phyloP scores from a whole-genome alignment of 2,329 filamentous ascomycete species.

The Hypomyces perniciosus region DNA sequence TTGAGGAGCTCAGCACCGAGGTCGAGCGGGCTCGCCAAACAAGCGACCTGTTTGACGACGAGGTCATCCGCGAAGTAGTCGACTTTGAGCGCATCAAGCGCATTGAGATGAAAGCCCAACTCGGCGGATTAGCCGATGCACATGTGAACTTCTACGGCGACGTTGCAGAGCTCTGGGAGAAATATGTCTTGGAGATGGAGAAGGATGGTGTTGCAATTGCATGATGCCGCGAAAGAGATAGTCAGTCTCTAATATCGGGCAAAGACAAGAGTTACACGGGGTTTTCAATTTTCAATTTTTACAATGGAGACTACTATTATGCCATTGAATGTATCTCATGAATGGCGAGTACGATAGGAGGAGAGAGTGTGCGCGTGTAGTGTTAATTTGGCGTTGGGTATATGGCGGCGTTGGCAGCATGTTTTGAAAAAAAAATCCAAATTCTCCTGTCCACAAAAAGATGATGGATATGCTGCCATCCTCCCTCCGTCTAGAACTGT shows the following conservation, averaged over 20 bases:
- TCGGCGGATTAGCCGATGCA: slow-evolving; percentile 75
- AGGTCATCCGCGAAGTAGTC: slow-evolving; percentile 84
- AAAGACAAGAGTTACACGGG: background rate
- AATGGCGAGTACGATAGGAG: too few relatives aligned
- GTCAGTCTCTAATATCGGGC: background rate
- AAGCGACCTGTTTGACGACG: slow-evolving; percentile 90
- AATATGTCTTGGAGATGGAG: slow-evolving; percentile 85
- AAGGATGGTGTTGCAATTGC: slow-evolving; percentile 42
- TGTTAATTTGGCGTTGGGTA: too few relatives aligned
- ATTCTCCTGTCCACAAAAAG: too few relatives aligned
- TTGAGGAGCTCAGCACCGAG: slow-evolving; percentile 84
- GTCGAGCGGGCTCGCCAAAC: slow-evolving; percentile 83
- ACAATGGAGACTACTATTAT: too few relatives aligned
- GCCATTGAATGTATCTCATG: too few relatives aligned
- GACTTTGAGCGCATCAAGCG: slow-evolving; percentile 98
- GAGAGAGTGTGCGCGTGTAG: too few relatives aligned
- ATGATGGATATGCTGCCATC: too few relatives aligned
- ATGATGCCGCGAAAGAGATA: background rate
- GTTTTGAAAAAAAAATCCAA: too few relatives aligned
- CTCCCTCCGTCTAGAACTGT: too few relatives aligned
- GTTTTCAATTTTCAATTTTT: background rate
- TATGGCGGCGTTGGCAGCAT: too few relatives aligned
- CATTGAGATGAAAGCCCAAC: slow-evolving; percentile 80
- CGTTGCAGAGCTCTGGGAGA: slow-evolving; percentile 79
- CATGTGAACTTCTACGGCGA: slow-evolving; percentile 82